Evolutionary conservation across 345 rosid species (phyloP), one percentile per base, ranked within the genome.

Genomic region (Populus euphratica): DNA sequence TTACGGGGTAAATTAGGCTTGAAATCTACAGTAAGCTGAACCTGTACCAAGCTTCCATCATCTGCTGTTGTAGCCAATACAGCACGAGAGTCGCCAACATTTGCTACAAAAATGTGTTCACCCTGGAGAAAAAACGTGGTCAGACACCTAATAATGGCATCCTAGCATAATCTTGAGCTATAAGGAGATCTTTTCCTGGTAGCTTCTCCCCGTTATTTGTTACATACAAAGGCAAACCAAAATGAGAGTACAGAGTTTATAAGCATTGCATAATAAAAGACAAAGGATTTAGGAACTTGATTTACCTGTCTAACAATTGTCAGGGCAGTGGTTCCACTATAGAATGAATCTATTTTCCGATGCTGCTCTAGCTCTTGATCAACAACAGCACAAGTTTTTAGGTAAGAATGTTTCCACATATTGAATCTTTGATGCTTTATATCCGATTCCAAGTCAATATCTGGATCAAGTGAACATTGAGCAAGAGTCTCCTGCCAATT

Each of bases 11-110:
- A 81, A 73, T 90, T 88, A 5, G 99, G 99, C 83, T 92, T 95
- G 87, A 90, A 93, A 84, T 93, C 99, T 2, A 89, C 80, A 0
- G 99, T 95, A 7, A 95, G 97, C 85, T 95, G 99, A 81, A 90
- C 85, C 5, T 98, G 68, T 21, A 83, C 83, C 81, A 95, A 78
- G 85, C 78, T 85, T 83, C 97, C 96, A 78, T 93, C 93, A 16
- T 93, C 96, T 3, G 90, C 88, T 69, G 86, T 83, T 18, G 99
- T 92, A 27, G 89, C 98, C 67, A 95, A 77, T 44, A 95, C 98
- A 21, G 99, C 99, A 4, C 98, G 91, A 10, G 99, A 95, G 72
- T 95, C 99, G 0, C 99, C 99, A 9, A 95, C 91, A 73, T 95
- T 95, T 23, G 98, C 97, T 70, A 91, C 78, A 54, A 82, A 83